Evolutionary conservation across 1,284 basidiomycete genomes (phyloP).

Genomic region (Ganoderma boninense): DNA sequence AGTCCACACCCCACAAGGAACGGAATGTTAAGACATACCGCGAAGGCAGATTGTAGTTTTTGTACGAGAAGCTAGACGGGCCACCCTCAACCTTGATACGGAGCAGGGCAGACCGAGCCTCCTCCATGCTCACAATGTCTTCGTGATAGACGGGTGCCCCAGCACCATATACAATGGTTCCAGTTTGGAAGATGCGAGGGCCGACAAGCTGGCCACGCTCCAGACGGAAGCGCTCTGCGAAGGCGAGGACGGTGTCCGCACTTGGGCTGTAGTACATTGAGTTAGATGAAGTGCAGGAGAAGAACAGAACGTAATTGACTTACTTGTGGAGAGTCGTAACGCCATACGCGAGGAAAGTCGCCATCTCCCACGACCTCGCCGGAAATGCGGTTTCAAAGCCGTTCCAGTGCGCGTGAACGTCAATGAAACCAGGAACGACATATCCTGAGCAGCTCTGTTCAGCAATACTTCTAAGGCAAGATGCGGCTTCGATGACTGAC

Average conservation of each 20-base stretch:
- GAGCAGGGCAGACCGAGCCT: slow-evolving; percentile 69
- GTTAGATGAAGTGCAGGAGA: neutral
- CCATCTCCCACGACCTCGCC: slow-evolving; percentile 74
- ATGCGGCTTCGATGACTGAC: slow-evolving; percentile 44
- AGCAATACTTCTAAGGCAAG: neutral
- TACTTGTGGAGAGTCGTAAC: slow-evolving; percentile 82
- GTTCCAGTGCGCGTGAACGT: slow-evolving; percentile 78
- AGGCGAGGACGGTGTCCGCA: slow-evolving; percentile 64
- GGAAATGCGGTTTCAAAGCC: slow-evolving; percentile 61
- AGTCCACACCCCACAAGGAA: neutral
- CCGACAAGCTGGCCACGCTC: slow-evolving; percentile 74
- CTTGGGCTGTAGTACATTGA: slow-evolving; percentile 58
- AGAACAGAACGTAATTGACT: slow-evolving; percentile 30
- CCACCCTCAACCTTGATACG: slow-evolving; percentile 78
- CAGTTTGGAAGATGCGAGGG: slow-evolving; percentile 75
- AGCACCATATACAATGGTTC: slow-evolving; percentile 72
- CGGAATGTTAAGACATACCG: slow-evolving; percentile 48
- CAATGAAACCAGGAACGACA: slow-evolving; percentile 75
- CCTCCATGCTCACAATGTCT: slow-evolving; percentile 65
- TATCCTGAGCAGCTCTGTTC: slow-evolving; percentile 51
- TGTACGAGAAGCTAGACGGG: slow-evolving; percentile 73
- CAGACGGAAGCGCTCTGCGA: slow-evolving; percentile 68
- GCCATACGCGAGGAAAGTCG: slow-evolving; percentile 80
- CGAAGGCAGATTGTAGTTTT: slow-evolving; percentile 77
- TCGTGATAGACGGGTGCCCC: slow-evolving; percentile 61